Conservation (phyloP, 768 basidiomycete species). For the Trichaptum fuscoviolaceum region DNA sequence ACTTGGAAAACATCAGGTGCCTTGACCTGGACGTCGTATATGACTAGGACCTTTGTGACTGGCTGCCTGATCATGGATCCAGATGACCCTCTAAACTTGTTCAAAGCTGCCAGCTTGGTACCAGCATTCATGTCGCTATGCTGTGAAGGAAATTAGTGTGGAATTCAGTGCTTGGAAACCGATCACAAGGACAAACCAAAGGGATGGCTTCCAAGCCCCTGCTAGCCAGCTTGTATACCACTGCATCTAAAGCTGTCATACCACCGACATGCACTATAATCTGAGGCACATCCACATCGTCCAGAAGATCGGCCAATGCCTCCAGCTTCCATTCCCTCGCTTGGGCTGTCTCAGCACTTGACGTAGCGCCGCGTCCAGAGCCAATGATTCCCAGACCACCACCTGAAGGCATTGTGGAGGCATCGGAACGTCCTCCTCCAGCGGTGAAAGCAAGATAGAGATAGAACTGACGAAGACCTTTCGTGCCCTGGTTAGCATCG, state of each 20-base stretch:
- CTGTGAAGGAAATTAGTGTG: conserved; percentile 33
- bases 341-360: conserved; percentile 77
- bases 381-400: conserved; percentile 87
- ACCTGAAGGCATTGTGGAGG: conserved; percentile 35
- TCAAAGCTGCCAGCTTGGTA: conserved; percentile 74
- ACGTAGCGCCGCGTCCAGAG: conserved; percentile 70
- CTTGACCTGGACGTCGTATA: conserved; percentile 93
- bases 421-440: conserved; percentile 59
- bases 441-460: conserved; percentile 94
- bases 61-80: conserved; percentile 60
- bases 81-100: conserved; percentile 69
- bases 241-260: conserved; percentile 79
- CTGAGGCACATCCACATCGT: conserved; percentile 76
- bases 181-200: conserved; percentile 51
- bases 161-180: conserved; percentile 12
- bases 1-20: conserved; percentile 84
- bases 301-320: conserved; percentile 83
- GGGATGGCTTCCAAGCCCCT: conserved; percentile 85
- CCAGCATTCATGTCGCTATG: conserved; percentile 91
- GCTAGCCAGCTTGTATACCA: conserved; percentile 84
- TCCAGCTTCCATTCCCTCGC: conserved; percentile 95
- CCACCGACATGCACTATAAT: conserved; percentile 88
- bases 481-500: conserved; percentile 65
- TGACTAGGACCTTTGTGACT: conserved; percentile 72
- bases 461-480: conserved; percentile 92